Evolutionary conservation across 2,329 filamentous ascomycete genomes (phyloP).

Genomic region (Camillea tinctor): DNA sequence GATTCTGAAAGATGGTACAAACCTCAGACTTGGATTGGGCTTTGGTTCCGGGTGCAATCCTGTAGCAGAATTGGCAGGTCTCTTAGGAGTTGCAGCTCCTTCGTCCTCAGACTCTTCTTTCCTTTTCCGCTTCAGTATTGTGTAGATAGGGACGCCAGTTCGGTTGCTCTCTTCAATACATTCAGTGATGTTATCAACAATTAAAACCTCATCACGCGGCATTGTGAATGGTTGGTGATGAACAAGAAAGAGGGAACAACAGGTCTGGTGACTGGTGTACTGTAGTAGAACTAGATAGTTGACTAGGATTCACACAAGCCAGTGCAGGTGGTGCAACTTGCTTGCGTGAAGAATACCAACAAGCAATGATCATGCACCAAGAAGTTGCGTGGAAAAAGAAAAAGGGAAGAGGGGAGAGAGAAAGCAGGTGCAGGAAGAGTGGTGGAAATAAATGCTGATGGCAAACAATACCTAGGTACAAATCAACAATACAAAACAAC

Average conservation of each 20-base stretch:
- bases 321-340: neutral
- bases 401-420: neutral
- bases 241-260: neutral
- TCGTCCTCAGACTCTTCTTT: neutral
- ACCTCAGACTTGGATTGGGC: too few species aligned
- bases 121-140: neutral
- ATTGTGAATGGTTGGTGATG: neutral
- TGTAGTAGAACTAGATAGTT: too few species aligned
- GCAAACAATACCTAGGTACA: too few species aligned
- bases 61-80: too few species aligned
- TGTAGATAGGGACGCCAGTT: neutral
- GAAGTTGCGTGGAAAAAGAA: neutral
- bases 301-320: too few species aligned
- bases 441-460: neutral
- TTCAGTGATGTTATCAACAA: neutral
- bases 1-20: too few species aligned
- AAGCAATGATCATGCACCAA: neutral
- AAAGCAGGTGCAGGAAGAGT: neutral
- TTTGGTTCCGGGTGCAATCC: too few species aligned
- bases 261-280: too few species aligned
- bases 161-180: neutral
- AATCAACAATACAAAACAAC: too few species aligned
- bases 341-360: neutral
- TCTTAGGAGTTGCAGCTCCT: too few species aligned
- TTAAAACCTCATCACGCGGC: neutral